A percentile compares a stretch with the other conserved stretches of the same genome.
Conservation (phyloP, 306 rosid genomes). For the Trifolium fragiferum region DNA sequence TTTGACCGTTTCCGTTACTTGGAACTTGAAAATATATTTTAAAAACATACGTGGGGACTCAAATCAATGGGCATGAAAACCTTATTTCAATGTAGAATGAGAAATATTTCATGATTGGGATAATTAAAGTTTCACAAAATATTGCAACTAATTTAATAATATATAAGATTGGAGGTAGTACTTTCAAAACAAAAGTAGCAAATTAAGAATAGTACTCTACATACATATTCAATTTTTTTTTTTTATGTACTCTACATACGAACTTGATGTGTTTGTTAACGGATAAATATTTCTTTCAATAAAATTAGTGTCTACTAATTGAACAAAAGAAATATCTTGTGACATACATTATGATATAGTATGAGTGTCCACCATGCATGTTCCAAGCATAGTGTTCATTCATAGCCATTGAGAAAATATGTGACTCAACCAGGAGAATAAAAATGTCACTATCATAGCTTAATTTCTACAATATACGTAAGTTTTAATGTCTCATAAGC, state of each 20-base stretch:
- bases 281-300: not conserved
- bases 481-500: too few species aligned
- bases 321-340: not conserved
- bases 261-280: slow-evolving; percentile 3
- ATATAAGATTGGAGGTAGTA: too few species aligned
- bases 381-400: slow-evolving; percentile 34
- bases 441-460: slow-evolving; percentile 47
- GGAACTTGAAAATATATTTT: not conserved
- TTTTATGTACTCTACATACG: not conserved
- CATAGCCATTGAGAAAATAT: slow-evolving; percentile 38
- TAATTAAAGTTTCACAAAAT: not conserved
- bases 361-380: slow-evolving; percentile 42
- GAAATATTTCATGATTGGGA: not conserved
- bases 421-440: slow-evolving; percentile 7
- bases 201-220: too few species aligned
- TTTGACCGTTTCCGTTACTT: not conserved
- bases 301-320: not conserved
- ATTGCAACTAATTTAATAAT: too few species aligned
- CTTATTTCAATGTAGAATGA: not conserved
- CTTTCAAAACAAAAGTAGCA: too few species aligned
- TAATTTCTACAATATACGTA: not conserved
- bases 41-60: not conserved
- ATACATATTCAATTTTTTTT: too few species aligned
- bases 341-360: slow-evolving; percentile 15
- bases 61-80: slow-evolving; percentile 2